Evolutionary conservation across 805 yeast species (phyloP).

Genomic region (Candida germanica): DNA sequence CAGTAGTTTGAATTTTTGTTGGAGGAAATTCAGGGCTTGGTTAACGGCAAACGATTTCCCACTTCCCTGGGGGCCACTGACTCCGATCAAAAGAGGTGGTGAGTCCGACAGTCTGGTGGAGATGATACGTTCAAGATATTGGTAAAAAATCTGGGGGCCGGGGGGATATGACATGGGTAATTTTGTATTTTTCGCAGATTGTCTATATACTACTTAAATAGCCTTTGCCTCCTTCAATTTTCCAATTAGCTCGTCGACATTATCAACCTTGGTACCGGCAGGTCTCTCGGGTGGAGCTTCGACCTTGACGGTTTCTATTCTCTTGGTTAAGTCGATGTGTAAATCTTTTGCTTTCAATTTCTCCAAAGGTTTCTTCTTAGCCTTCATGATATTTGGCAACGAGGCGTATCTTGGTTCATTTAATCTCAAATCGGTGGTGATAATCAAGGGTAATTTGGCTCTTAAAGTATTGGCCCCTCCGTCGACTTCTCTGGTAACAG

Average conservation of each 20-base stretch:
- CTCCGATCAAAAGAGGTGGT: conserved; percentile 49
- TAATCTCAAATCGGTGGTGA: conserved; percentile 90
- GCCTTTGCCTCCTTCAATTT: conserved; percentile 78
- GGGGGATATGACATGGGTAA: conserved; percentile 2
- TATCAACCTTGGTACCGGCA: conserved; percentile 76
- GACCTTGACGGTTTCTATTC: conserved; percentile 68
- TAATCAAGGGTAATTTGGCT: conserved; percentile 76
- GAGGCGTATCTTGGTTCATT: conserved; percentile 96
- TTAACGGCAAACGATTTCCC: conserved; percentile 64
- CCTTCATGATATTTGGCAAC: conserved; percentile 95
- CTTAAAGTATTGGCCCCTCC: conserved; percentile 87
- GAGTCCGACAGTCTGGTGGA: neutral
- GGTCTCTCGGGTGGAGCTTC: conserved; percentile 82
- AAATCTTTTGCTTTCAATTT: conserved; percentile 60
- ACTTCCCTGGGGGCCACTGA: conserved; percentile 77
- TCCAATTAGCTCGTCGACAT: conserved; percentile 77
- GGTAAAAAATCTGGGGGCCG: conserved; percentile 7
- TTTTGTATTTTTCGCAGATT: neutral
- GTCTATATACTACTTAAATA: conserved; percentile 31
- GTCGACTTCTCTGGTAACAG: conserved; percentile 89
- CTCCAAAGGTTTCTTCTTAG: conserved; percentile 91
- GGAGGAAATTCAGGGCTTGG: conserved; percentile 1
- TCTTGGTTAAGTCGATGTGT: conserved; percentile 59
- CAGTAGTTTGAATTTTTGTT: conserved; percentile 26
- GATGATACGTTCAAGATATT: conserved; percentile 6